Evolutionary conservation across 164 flowering plant genomes (phyloP), one percentile per base, ranked within the genome.

Genomic region (Annona squamosa): DNA sequence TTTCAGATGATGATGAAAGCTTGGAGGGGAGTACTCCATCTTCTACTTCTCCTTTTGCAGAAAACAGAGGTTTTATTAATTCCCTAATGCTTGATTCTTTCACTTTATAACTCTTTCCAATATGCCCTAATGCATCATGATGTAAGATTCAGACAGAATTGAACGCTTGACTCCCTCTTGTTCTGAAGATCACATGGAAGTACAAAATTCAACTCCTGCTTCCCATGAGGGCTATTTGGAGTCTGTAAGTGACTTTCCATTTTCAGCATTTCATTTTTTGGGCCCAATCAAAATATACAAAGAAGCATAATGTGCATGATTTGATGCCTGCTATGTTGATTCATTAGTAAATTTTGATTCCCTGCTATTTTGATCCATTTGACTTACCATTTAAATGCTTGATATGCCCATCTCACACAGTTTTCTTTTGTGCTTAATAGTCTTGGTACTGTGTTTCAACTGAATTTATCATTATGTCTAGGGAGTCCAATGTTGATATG

Each of bases 1-100:
- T 69, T 52, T 80, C 82, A 64, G 84, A 80, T 77, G 86, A 76
- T 46, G 79, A 73, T 73, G 82, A 73, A 48, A 71, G 81, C 69
- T 48, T 73, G 71, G 67, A 65, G 63, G 75, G 70, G 56, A 74
- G 75, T 69, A 63, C 81, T 69, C 77, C 82, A 37, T 78, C 74
- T 65, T 75, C 80, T 71, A 70, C 77, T 75, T 80, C 82, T 69
- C 84, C 80, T 72, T 47, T 71, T 57, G 77, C 66, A 47, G 87
- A 81, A 63, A 73, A 84, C 77, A 79, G 67, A 74, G 87, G 87
- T 85, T 79, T 62, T 48, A 46, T 18, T 46, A 70, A 3, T 42
- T 4, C 37, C 37, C 1, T 42, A 7, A 16, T 1, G 66, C 2
- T 4, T 66, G 26, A 2, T 42, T 1, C 52, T 17, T 73, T 67